These are phyloP conservation scores for Zygotorulaspora danielsina DNA, from an alignment of 805 yeast genomes.

Conservation along the genomic window DNA sequence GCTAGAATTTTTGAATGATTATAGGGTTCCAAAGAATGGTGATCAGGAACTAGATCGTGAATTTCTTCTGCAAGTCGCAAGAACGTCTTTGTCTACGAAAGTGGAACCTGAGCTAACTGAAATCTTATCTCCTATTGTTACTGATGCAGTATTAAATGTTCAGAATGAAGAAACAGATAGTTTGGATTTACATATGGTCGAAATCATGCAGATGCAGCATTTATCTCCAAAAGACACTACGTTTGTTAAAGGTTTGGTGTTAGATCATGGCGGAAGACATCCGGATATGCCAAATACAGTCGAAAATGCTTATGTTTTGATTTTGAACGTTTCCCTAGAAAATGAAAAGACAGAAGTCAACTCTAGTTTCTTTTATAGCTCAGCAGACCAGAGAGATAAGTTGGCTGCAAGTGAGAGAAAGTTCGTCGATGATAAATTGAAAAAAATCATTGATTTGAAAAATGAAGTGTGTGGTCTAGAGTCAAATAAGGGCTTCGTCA, in stretches of 20 bases:
- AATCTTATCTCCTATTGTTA: slow-evolving; percentile 85
- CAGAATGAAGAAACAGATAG: slow-evolving; percentile 45
- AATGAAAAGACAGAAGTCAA: slow-evolving; percentile 98
- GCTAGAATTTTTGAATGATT: slow-evolving; percentile 62
- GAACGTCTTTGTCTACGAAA: slow-evolving; percentile 84
- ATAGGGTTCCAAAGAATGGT: slow-evolving; percentile 48
- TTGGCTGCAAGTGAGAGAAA: slow-evolving; percentile 88
- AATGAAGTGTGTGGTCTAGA: slow-evolving; percentile 83
- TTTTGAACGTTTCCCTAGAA: slow-evolving; percentile 88
- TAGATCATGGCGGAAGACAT: slow-evolving; percentile 98
- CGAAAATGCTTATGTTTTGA: slow-evolving; percentile 77
- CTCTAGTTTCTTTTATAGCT: slow-evolving; percentile 89
- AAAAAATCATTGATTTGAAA: slow-evolving; percentile 87
- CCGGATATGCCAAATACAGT: slow-evolving; percentile 97
- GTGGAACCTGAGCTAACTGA: slow-evolving; percentile 72
- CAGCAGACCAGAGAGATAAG: slow-evolving; percentile 94
- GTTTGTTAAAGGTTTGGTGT: slow-evolving; percentile 81
- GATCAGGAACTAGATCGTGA: slow-evolving; percentile 65
- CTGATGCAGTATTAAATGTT: slow-evolving; percentile 90
- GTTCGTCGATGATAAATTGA: slow-evolving; percentile 90
- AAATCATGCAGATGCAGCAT: slow-evolving; percentile 97
- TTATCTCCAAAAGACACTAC: slow-evolving; percentile 78
- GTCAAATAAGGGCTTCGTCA: slow-evolving; percentile 75
- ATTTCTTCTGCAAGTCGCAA: slow-evolving; percentile 83
- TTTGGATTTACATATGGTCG: slow-evolving; percentile 93